Conservation (phyloP, 108 stramenopile genomes). For the Aurantiochytrium sp. region DNA sequence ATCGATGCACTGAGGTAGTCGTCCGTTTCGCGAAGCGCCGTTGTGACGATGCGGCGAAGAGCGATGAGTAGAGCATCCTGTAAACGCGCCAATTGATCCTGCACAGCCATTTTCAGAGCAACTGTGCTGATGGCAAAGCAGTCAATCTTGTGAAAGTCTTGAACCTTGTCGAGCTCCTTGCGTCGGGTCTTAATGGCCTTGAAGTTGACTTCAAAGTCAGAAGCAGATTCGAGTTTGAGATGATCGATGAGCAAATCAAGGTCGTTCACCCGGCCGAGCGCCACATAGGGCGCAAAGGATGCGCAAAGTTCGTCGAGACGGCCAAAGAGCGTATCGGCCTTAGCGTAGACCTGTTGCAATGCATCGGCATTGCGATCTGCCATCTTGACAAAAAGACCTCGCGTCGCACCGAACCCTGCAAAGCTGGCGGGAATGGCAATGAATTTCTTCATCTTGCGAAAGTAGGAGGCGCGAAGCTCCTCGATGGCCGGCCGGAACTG, state of each 20-base stretch:
- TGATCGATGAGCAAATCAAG: slow-evolving; percentile 40
- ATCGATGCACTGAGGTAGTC: slow-evolving; percentile 32
- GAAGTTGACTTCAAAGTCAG: slow-evolving; percentile 42
- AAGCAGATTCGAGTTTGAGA: not conserved
- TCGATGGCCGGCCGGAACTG: slow-evolving; percentile 54
- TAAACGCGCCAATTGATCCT: slow-evolving; percentile 45
- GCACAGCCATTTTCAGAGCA: slow-evolving; percentile 43
- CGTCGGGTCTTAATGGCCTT: slow-evolving; percentile 32
- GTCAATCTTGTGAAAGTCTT: slow-evolving; percentile 47
- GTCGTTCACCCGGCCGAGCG: slow-evolving; percentile 36
- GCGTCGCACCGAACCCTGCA: not conserved
- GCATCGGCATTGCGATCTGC: slow-evolving; percentile 27
- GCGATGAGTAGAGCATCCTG: slow-evolving; percentile 41
- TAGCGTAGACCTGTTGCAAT: slow-evolving; percentile 43
- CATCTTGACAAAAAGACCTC: slow-evolving; percentile 37
- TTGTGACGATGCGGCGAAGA: slow-evolving; percentile 35
- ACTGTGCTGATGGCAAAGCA: slow-evolving; percentile 42
- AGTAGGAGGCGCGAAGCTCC: slow-evolving; percentile 49
- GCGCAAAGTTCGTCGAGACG: slow-evolving; percentile 25
- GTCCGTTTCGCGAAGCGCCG: slow-evolving; percentile 42
- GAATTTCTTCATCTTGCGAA: slow-evolving; percentile 52
- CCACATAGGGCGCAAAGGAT: slow-evolving; percentile 25
- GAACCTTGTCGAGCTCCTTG: slow-evolving; percentile 52
- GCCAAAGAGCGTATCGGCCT: slow-evolving; percentile 49
- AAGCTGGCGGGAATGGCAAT: slow-evolving; percentile 34